Conservation (phyloP, 352 stramenopile genomes). For the Pythium folliculosum region DNA sequence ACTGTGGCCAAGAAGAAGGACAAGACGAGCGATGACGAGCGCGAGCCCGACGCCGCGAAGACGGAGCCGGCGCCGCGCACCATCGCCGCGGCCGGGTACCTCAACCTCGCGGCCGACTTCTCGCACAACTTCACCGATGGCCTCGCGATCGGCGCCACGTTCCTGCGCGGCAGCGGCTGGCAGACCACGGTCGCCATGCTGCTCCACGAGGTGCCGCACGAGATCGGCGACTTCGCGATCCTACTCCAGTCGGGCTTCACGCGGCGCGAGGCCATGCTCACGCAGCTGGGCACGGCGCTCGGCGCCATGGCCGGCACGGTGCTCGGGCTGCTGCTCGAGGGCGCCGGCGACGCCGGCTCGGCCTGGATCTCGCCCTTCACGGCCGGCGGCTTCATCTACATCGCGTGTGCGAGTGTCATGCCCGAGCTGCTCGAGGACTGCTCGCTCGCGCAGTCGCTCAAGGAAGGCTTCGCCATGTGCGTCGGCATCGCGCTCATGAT, state of each 20-base stretch:
- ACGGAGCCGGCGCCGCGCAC: no score
- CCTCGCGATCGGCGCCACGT: constrained; percentile 91
- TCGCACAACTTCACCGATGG: constrained; percentile 95
- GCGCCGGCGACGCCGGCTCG: constrained; percentile 60
- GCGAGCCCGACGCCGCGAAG: neutral
- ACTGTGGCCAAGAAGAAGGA: constrained; percentile 14
- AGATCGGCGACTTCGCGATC: constrained; percentile 93
- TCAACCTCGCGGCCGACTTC: constrained; percentile 91
- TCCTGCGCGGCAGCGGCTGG: constrained; percentile 75
- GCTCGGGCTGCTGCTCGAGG: constrained; percentile 81
- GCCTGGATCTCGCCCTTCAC: constrained; percentile 86
- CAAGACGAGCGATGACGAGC: constrained; percentile 28
- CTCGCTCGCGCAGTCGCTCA: constrained; percentile 66
- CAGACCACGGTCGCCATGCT: constrained; percentile 88
- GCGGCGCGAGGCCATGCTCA: constrained; percentile 87
- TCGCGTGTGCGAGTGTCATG: constrained; percentile 90
- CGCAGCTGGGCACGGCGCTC: constrained; percentile 91
- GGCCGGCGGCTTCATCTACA: constrained; percentile 92
- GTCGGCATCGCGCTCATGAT: constrained; percentile 76
- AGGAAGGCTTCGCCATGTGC: constrained; percentile 70
- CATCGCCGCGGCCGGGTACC: constrained; percentile 72
- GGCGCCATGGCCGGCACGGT: constrained; percentile 90
- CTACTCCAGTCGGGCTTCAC: constrained; percentile 91
- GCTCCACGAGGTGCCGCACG: constrained; percentile 91
- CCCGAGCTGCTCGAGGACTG: constrained; percentile 90